These are phyloP conservation scores for Coniophora puteana DNA, from an alignment of 1,284 basidiomycete species.

Conservation along the genomic window DNA sequence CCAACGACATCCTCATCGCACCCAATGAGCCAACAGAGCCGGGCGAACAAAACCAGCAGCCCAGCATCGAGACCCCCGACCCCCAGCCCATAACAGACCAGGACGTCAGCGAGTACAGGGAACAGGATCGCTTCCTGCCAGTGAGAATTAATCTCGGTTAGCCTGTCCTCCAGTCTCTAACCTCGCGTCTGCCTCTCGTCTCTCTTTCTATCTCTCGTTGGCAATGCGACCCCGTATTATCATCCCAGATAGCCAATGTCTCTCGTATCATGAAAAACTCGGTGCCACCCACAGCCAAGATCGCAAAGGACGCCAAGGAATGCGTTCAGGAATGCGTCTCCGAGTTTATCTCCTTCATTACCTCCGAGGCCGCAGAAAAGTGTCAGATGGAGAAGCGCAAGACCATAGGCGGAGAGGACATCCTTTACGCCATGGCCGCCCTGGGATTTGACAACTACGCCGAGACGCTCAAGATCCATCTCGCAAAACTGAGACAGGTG, in stretches of 20 bases:
- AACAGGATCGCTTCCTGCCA: constrained; percentile 89
- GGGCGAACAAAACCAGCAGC: no score
- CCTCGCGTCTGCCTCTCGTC: constrained; percentile 2
- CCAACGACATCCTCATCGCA: no score
- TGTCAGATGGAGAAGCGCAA: constrained; percentile 85
- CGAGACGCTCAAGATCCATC: constrained; percentile 84
- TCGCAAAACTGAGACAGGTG: constrained; percentile 86
- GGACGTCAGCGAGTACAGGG: constrained; percentile 88
- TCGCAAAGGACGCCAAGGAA: constrained; percentile 96
- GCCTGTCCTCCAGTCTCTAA: no score
- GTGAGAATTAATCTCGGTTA: constrained; percentile 50
- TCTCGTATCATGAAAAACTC: constrained; percentile 92
- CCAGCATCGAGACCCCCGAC: constrained; percentile 51
- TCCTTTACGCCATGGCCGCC: constrained; percentile 82
- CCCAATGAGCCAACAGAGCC: no score
- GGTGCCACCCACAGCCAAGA: constrained; percentile 90
- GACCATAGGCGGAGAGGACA: constrained; percentile 90
- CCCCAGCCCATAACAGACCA: constrained; percentile 81
- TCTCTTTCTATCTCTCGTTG: constrained; percentile 4
- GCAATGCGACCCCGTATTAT: constrained; percentile 2
- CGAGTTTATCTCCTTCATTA: constrained; percentile 96
- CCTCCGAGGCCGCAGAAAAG: constrained; percentile 86
- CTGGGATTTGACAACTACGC: constrained; percentile 96
- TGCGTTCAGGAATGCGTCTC: constrained; percentile 96
- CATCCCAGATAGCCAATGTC: constrained; percentile 89